Base-by-base conservation (phyloP, 257 asterid species). In the Penstemon barbatus region DNA sequence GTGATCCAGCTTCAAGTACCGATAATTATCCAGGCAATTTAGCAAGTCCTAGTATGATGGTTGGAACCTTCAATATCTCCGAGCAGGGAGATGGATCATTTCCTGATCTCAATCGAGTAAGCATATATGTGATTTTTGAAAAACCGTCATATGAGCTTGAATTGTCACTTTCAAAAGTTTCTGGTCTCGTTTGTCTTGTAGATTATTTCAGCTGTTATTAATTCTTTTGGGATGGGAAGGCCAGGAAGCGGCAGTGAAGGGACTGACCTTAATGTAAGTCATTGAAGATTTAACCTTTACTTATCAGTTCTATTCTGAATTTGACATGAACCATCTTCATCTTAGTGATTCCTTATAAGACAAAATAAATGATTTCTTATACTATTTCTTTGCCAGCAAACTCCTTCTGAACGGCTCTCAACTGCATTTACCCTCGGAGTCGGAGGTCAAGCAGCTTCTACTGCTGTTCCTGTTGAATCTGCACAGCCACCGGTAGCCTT, bases 61-160 rank as follows among this genome's bases (percentile, higher is more conserved):
- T 92, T 74, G 96, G 95, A 53, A 85, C 96, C 80, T 92, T 90
- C 77, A 86, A 88, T 77, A 59, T 90, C 72, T 82, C 95, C 49
- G 98, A 92, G 68, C 97, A 85, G 61, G 89, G 83, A 51, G 97
- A 89, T 76, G 95, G 93, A 71, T 78, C 82, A 71, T 82, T 90
- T 64, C 92, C 91, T 66, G 93, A 87, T 78, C 74, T 90, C 50
- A 86, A 86, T 76, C 91, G 93, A 76, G 98, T 92, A 88, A 77
- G 71, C 44, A 48, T 50, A 53, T n/a, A 13, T 13, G 12, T 61
- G 67, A 43, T 40, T 65, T 65, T 8, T 51, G 65, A 65, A 44
- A 10, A 37, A 55, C 33, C 66, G 33, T 49, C 13, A 12, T 66
- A 50, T 8, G 66, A 58, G 57, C 81, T 78, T 69, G 60, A 59